These are phyloP conservation scores for Plectosphaerella cucumerina DNA, from an alignment of 2,329 filamentous ascomycete genomes.

Conservation along the genomic window DNA sequence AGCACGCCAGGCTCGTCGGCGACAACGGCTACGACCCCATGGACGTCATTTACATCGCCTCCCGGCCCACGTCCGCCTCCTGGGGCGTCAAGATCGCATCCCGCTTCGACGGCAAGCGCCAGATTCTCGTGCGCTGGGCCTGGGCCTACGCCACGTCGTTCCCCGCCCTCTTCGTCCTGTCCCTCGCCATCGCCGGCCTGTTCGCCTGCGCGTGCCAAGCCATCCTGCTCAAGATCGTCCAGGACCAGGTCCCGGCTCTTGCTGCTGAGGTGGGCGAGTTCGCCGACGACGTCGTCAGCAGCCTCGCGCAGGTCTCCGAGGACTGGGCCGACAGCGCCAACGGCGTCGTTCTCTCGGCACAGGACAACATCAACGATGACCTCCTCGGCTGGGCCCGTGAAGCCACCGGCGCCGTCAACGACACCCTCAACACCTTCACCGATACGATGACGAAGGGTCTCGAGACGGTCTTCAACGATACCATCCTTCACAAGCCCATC, in stretches of 20 bases:
- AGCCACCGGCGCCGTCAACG: slow-evolving; percentile 76
- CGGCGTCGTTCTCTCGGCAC: slow-evolving; percentile 64
- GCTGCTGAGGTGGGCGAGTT: slow-evolving; percentile 73
- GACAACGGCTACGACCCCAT: slow-evolving; percentile 70
- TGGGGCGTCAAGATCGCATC: slow-evolving; percentile 67
- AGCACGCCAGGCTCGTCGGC: slow-evolving; percentile 62
- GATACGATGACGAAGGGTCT: slow-evolving; percentile 71
- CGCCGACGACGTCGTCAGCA: slow-evolving; percentile 70
- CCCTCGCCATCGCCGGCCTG: slow-evolving; percentile 76
- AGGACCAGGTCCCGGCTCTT: slow-evolving; percentile 72
- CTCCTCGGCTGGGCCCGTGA: slow-evolving; percentile 85
- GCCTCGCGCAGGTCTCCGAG: slow-evolving; percentile 67
- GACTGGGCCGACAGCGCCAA: slow-evolving; percentile 78
- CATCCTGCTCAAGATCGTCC: slow-evolving; percentile 67
- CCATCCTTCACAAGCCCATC: slow-evolving; percentile 73
- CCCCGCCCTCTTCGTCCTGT: slow-evolving; percentile 80
- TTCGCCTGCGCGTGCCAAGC: slow-evolving; percentile 81
- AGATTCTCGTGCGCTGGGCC: slow-evolving; percentile 75
- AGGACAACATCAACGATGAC: slow-evolving; percentile 75
- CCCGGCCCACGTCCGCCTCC: slow-evolving; percentile 70
- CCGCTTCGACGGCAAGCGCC: slow-evolving; percentile 59
- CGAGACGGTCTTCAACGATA: slow-evolving; percentile 75
- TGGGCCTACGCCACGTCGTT: slow-evolving; percentile 83
- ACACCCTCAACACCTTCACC: slow-evolving; percentile 80
- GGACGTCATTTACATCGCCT: slow-evolving; percentile 85